phyloP scores from a whole-genome alignment of 768 basidiomycete species.

The Pisolithus tinctorius region DNA sequence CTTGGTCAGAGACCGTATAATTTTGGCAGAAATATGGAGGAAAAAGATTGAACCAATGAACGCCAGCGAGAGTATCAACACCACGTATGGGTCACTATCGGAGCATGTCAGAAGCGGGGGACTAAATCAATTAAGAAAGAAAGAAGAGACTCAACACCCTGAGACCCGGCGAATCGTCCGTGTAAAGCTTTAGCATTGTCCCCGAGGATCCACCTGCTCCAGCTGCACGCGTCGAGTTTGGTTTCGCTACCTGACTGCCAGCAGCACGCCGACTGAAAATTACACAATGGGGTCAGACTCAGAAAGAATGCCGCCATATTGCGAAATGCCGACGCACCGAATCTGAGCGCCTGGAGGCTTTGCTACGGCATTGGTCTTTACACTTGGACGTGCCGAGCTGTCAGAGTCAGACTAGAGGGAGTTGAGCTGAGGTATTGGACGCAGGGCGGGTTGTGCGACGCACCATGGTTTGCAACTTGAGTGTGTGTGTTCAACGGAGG shows the following conservation, averaged over 20 bases:
- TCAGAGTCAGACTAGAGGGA: conserved; percentile 74
- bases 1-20: conserved; percentile 87
- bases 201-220: conserved; percentile 95
- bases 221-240: conserved; percentile 84
- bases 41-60: conserved; percentile 99
- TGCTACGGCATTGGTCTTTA: conserved; percentile 44
- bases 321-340: conserved; percentile 43
- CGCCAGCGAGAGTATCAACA: conserved; percentile 88
- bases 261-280: conserved; percentile 63
- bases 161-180: conserved; percentile 94
- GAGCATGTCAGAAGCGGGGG: conserved; percentile 4
- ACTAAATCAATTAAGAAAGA: not conserved
- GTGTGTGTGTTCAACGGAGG: not conserved
- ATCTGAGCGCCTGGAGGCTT: conserved; percentile 79
- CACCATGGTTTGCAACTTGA: conserved; percentile 26
- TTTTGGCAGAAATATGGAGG: conserved; percentile 94
- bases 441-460: conserved; percentile 7
- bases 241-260: conserved; percentile 56
- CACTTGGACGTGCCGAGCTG: conserved; percentile 40
- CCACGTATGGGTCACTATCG: conserved; percentile 89
- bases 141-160: conserved; percentile 71
- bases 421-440: not conserved
- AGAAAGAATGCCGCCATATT: not conserved
- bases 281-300: not conserved
- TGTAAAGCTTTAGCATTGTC: conserved; percentile 99